Evolutionary conservation across 2,329 filamentous ascomycete genomes (phyloP), one percentile per base, ranked within the genome.

Genomic region (Colletotrichum sp.): DNA sequence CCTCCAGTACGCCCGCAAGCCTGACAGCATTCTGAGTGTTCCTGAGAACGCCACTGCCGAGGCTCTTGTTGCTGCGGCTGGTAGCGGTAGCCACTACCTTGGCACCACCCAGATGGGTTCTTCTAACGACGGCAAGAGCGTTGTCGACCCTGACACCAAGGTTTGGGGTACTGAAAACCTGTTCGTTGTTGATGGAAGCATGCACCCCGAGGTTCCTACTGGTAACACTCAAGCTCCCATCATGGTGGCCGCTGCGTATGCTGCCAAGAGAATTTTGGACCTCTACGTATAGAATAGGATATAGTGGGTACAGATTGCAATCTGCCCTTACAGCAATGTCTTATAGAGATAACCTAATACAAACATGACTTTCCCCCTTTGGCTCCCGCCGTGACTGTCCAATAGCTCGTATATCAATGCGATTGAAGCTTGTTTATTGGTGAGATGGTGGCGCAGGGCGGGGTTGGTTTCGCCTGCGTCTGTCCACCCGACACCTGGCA

Each of bases 191-290:
- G 81, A 83, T 34, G 81, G 76, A 5, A 82, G 81, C 58, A 82
- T 83, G 71, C 81, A 83, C 6, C 81, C 81, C n/a, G 91, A 81
- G 55, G 64, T 77, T 5, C 71, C 76, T 5, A 77, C 76, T 2
- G 76, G 76, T 1, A 77, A 77, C 71, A 76, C 76, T 3, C 75
- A 76, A 67, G 76, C 76, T 3, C 72, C 75, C 4, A 70, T 77
- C 18, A 77, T 77, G 75, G 76, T 77, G 13, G 76, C 76, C 7
- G 75, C 74, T 10, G 67, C 69, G 2, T 76, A 69, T 26, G 76
- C 76, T 3, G 76, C 71, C 3, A 66, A 77, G 71, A 69, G 68
- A 21, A 77, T 77, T 9, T 6, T 75, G 52, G 69, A n/a, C n/a
- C n/a, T n/a, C n/a, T n/a, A n/a, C n/a, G n/a, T n/a, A n/a, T n/a